Evolutionary conservation across 495 filamentous ascomycete species (phyloP).

Genomic region (Arthonia radiata): DNA sequence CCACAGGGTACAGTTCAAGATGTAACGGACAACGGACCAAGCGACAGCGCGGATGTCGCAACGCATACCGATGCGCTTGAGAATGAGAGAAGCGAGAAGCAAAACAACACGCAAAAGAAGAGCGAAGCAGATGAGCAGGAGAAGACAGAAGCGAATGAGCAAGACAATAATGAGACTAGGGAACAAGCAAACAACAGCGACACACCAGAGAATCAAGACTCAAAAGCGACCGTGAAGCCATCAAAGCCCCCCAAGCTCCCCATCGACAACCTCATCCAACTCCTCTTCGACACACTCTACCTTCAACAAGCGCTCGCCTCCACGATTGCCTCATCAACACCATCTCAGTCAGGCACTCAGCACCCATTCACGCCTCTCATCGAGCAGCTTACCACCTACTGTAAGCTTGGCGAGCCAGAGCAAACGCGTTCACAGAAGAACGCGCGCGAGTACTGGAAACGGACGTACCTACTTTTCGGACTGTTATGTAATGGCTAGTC

Average conservation of each 20-base stretch:
- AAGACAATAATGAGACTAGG: slow-evolving; percentile 13
- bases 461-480: slow-evolving; percentile 51
- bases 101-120: slow-evolving; percentile 5
- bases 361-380: slow-evolving; percentile 5
- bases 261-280: slow-evolving; percentile 26
- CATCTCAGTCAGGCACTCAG: slow-evolving; percentile 3
- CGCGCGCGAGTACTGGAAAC: slow-evolving; percentile 55
- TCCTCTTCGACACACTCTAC: slow-evolving; percentile 54
- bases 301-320: slow-evolving; percentile 26
- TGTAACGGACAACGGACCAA: too few species aligned
- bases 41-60: slow-evolving; percentile 4
- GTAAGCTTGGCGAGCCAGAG: slow-evolving; percentile 17
- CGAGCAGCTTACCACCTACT: slow-evolving; percentile 20
- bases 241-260: background rate
- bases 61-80: slow-evolving; percentile 1
- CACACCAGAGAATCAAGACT: slow-evolving; percentile 5
- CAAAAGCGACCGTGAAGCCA: slow-evolving; percentile 4
- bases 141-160: slow-evolving; percentile 1
- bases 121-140: slow-evolving; percentile 13
- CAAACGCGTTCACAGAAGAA: slow-evolving; percentile 26
- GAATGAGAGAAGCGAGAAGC: slow-evolving; percentile 1
- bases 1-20: too few species aligned
- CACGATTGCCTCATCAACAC: too few species aligned
- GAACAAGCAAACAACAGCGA: slow-evolving; percentile 7
- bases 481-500: too few species aligned